Percentiles rank a stretch among this genome's conserved stretches.
Conservation (phyloP, 1,284 basidiomycete genomes). For the Trichosporon faecale region DNA sequence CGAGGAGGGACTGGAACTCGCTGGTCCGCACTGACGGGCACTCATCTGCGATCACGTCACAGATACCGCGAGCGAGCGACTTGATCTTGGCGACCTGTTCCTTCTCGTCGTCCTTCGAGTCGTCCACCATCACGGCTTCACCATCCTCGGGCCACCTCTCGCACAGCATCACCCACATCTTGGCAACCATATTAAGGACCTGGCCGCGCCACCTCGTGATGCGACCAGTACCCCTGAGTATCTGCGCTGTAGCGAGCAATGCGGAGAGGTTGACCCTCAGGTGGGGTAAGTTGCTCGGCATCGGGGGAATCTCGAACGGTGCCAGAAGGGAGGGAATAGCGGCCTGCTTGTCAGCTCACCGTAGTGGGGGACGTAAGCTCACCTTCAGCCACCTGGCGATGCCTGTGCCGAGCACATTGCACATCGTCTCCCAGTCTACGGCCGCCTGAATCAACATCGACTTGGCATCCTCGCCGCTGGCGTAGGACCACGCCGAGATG, state of each 20-base stretch:
- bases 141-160: slow-evolving; percentile 26
- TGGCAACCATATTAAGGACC: slow-evolving; percentile 41
- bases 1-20: slow-evolving; percentile 20
- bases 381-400: slow-evolving; percentile 50
- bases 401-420: slow-evolving; percentile 35
- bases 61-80: slow-evolving; percentile 15
- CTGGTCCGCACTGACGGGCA: slow-evolving; percentile 20
- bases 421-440: slow-evolving; percentile 35
- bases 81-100: slow-evolving; percentile 6
- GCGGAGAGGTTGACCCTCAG: slow-evolving; percentile 43
- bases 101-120: background rate
- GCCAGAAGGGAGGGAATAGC: slow-evolving; percentile 46
- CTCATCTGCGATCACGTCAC: slow-evolving; percentile 17
- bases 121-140: background rate
- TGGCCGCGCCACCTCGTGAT: slow-evolving; percentile 47
- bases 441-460: slow-evolving; percentile 37
- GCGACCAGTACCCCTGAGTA: slow-evolving; percentile 32
- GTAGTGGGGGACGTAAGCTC: background rate
- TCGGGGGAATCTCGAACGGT: slow-evolving; percentile 43
- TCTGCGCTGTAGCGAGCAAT: slow-evolving; percentile 31
- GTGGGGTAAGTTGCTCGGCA: slow-evolving; percentile 33
- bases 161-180: slow-evolving; percentile 36
- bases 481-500: slow-evolving; percentile 44
- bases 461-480: slow-evolving; percentile 40
- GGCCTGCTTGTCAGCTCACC: slow-evolving; percentile 27